These are phyloP conservation scores for Lichtheimia ramosa DNA, from an alignment of 371 early-diverging fungal species.

Conservation along the genomic window DNA sequence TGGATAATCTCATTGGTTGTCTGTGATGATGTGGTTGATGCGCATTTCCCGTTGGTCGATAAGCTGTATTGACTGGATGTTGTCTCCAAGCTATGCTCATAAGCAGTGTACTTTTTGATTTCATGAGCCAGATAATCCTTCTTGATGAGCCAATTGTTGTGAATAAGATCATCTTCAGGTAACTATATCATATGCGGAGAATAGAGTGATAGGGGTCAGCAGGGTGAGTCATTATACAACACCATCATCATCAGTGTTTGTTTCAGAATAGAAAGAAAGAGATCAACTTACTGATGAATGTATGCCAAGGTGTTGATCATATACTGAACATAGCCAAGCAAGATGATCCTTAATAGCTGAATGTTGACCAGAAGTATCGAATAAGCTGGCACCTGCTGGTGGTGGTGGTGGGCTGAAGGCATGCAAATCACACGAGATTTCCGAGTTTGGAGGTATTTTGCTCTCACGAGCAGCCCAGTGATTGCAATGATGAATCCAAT, in stretches of 20 bases:
- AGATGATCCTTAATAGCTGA: constrained; percentile 14
- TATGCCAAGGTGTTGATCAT: constrained; percentile 8
- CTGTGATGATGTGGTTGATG: not conserved
- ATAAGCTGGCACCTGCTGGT: constrained; percentile 17
- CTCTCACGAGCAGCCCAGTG: constrained; percentile 33
- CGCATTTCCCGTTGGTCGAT: not conserved
- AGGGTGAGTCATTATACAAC: constrained; percentile 2
- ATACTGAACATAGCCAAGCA: constrained; percentile 8
- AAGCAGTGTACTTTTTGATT: constrained; percentile 5
- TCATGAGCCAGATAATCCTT: constrained; percentile 4
- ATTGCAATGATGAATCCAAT: constrained; percentile 25
- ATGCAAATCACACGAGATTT: not conserved
- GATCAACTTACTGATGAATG: not conserved
- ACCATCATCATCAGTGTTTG: too few relatives aligned
- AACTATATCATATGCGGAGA: not conserved
- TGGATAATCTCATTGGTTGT: not conserved
- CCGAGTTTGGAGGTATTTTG: constrained; percentile 11
- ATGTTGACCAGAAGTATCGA: constrained; percentile 8
- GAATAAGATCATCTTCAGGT: not conserved
- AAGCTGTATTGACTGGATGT: not conserved
- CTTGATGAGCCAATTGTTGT: constrained; percentile 8
- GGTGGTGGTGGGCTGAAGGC: constrained; percentile 11
- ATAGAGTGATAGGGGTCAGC: not conserved
- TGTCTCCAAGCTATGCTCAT: not conserved
- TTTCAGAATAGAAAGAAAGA: not conserved